Evolutionary conservation across 306 rosid genomes (phyloP).

Genomic region (Quillaja saponaria): DNA sequence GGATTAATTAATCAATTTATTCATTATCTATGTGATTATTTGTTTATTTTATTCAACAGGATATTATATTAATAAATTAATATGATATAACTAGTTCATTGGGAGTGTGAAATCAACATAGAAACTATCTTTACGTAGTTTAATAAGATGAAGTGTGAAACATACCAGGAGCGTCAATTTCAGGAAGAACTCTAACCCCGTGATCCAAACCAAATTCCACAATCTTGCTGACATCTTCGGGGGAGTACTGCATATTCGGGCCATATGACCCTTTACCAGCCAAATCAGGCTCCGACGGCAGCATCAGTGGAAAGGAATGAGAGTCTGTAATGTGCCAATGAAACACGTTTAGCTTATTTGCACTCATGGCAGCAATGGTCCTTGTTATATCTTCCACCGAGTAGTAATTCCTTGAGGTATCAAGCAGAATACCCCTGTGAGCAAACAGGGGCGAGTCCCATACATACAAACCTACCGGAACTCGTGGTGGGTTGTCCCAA

Average conservation of each 20-base stretch:
- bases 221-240: constrained; percentile 50
- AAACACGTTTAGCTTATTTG: constrained; percentile 79
- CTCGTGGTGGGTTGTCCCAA: constrained; percentile 57
- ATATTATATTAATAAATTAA: no score
- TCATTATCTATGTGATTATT: no score
- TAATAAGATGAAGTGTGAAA: background rate
- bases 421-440: constrained; percentile 66
- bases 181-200: constrained; percentile 82
- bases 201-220: constrained; percentile 71
- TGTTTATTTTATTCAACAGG: no score
- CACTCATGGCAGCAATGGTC: constrained; percentile 65
- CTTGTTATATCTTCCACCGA: constrained; percentile 59
- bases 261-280: constrained; percentile 78
- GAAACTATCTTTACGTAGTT: background rate
- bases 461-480: constrained; percentile 48
- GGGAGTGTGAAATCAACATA: background rate
- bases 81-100: no score
- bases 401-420: constrained; percentile 80
- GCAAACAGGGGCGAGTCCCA: constrained; percentile 58
- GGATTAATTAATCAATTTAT: no score
- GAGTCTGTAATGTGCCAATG: constrained; percentile 93
- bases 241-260: constrained; percentile 60
- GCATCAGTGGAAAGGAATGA: constrained; percentile 71
- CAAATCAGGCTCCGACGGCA: constrained; percentile 73
- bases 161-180: constrained; percentile 86